Base-by-base conservation (phyloP, 2,329 filamentous ascomycete genomes). In the Fusarium siculi region DNA sequence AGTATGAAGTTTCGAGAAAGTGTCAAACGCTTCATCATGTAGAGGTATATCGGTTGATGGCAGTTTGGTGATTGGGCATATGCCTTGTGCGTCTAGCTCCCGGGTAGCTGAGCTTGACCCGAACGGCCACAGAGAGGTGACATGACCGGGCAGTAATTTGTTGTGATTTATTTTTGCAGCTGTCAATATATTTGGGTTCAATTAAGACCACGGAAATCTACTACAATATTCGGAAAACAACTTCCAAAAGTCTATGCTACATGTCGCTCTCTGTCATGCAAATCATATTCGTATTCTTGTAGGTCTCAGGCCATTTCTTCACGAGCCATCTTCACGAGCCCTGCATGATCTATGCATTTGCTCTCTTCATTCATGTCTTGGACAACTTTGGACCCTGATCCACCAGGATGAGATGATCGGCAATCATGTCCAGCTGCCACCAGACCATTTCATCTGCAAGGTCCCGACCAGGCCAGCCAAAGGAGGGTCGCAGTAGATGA, bases 361-460 rank as follows among this genome's bases (percentile, higher is more conserved):
- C 46, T 55, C 54, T 61, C 32, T 43, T 40, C 43, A 40, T 58
- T 40, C 53, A 43, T 50, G 42, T 58, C 23, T 58, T 50, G 47
- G 52, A 56, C 34, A 59, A 52, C 50, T 63, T 37, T 66, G 56
- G 49, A 73, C 70, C 70, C 62, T 74, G 66, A 66, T 72, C 59
- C 71, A 72, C 71, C 49, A 64, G 43, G 50, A 65, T 64, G 70
- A 68, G 40, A 63, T 62, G 70, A 73, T 75, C 64, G 66, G 40
- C 67, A 62, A 63, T 40, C 50, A 73, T 50, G 60, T 49, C 62
- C 56, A 57, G 54, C 55, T 52, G 23, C 61, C 32, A 66, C 61
- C 73, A 66, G 54, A 57, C 42, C 63, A 68, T 50, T 57, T 67
- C 53, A 71, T 60, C 75, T 76, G 74, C 74, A 77, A 76, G 74